Base-by-base conservation (phyloP, 352 stramenopile species). In the Salisapilia sapeloensis region DNA sequence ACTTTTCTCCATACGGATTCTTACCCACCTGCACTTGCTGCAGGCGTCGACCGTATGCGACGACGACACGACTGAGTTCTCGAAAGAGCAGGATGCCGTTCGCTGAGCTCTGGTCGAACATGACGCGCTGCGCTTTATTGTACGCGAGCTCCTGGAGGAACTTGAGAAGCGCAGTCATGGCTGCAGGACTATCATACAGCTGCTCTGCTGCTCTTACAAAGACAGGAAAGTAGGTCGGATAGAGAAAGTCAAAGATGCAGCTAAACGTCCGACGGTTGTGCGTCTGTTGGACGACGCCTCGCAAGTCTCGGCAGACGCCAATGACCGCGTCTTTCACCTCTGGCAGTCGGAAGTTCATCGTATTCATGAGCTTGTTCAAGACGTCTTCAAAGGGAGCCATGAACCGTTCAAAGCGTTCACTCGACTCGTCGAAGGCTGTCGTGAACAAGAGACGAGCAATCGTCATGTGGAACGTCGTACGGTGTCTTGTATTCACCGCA, bases 1-100 rank as follows among this genome's bases (percentile, higher is more conserved):
- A 98, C 56, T 94, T 96, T 38, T 94, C 75, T 25, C 86, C 83
- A 61, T 98, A 98, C 35, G 96, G 71, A 41, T 81, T 83, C 50
- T 84, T 81, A 8, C 58, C 60, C 22, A 94, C 55, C 16, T 91
- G 48, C 29, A 83, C 49, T 46, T 61, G 54, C 44, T 80, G 70
- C 77, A 86, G 79, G 48, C 82, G 71, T 27, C 69, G 70, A 24
- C 92, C 94, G 57, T 96, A 98, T 22, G 91, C 84, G 40, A 96
- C 93, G 14, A 98, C 69, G 17, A 97, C 87, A 46, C 92, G 86
- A 49, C 87, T 97, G 11, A 95, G 82, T 36, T 94, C 80, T 7
- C 92, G 83, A 49, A 99, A 99, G 6, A 99, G 67, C 37, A 99
- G 54, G 41, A 99, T 98, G 11, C 94, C 94, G 52, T 97, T 98